Conservation (phyloP, 805 yeast species). For the Metschnikowia bowlesiae region DNA sequence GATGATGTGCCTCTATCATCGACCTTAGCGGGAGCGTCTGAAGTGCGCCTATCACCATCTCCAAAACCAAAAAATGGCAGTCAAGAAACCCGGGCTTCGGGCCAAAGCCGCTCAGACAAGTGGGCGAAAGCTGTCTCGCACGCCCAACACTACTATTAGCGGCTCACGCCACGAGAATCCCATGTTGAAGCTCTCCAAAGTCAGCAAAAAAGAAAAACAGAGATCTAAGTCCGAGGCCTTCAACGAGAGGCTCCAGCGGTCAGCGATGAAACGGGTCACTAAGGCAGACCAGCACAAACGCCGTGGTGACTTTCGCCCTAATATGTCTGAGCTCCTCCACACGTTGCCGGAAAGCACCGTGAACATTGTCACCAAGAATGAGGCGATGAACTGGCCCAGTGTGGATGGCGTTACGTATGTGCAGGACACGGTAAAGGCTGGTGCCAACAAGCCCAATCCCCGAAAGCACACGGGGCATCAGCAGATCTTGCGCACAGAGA, state of each 20-base stretch:
- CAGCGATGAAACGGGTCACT: slow-evolving; percentile 46
- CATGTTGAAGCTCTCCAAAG: slow-evolving; percentile 49
- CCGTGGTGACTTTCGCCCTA: slow-evolving; percentile 55
- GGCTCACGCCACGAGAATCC: slow-evolving; percentile 38
- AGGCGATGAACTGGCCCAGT: slow-evolving; percentile 6
- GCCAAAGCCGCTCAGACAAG: slow-evolving; percentile 20
- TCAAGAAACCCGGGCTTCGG: slow-evolving; percentile 35
- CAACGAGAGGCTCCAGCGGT: slow-evolving; percentile 24
- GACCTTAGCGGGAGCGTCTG: background rate
- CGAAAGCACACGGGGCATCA: slow-evolving; percentile 37
- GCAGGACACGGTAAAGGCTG: slow-evolving; percentile 17
- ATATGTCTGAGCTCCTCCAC: slow-evolving; percentile 57
- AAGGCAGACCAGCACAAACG: slow-evolving; percentile 65
- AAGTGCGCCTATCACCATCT: background rate
- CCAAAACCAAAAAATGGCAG: slow-evolving; percentile 15
- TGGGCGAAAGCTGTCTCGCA: slow-evolving; percentile 3
- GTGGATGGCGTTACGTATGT: slow-evolving; percentile 15
- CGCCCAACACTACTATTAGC: slow-evolving; percentile 13
- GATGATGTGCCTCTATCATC: no score
- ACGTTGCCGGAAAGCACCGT: slow-evolving; percentile 40
- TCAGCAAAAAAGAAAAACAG: slow-evolving; percentile 51
- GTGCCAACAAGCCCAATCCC: slow-evolving; percentile 49
- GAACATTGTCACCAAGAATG: slow-evolving; percentile 12
- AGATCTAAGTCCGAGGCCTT: slow-evolving; percentile 36
- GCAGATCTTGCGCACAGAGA: slow-evolving; percentile 54